Conservation (phyloP, 345 rosid species). For the Pseudoturritis turrita region DNA sequence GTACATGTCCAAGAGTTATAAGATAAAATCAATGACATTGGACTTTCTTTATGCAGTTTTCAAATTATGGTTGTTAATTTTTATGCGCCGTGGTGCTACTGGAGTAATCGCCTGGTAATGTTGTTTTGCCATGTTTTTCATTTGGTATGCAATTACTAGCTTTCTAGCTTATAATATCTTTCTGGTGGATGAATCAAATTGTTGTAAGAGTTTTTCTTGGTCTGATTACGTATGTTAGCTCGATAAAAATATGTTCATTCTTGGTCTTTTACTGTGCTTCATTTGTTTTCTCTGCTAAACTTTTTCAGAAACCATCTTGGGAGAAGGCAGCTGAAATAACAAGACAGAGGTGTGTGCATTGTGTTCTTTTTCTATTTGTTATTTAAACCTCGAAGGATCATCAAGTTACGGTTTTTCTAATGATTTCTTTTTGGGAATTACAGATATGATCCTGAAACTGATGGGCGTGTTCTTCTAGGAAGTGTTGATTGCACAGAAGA, state of each 20-base stretch:
- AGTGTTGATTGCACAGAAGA: slow-evolving; percentile 84
- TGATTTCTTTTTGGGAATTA: slow-evolving; percentile 5
- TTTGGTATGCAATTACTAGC: too few species aligned
- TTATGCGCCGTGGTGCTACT: slow-evolving; percentile 93
- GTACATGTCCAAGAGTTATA: not conserved
- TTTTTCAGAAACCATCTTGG: slow-evolving; percentile 94
- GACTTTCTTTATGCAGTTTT: slow-evolving; percentile 45
- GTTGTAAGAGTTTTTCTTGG: not conserved
- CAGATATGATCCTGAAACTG: slow-evolving; percentile 84
- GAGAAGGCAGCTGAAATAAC: slow-evolving; percentile 77
- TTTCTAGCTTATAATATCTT: not conserved
- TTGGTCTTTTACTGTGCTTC: not conserved
- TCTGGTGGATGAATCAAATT: not conserved
- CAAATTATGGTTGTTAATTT: slow-evolving; percentile 85
- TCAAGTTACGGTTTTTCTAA: not conserved
- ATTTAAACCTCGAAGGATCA: not conserved
- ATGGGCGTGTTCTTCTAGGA: slow-evolving; percentile 75
- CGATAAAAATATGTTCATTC: not conserved
- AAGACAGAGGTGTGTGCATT: slow-evolving; percentile 61
- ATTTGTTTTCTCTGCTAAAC: not conserved
- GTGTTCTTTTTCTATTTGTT: not conserved
- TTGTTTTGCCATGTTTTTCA: not conserved
- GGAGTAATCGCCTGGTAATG: slow-evolving; percentile 89
- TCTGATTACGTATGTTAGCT: not conserved
- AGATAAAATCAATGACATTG: not conserved